phyloP scores from a whole-genome alignment of 2,329 filamentous ascomycete genomes.

The Parasarocladium wereldwijsianum region DNA sequence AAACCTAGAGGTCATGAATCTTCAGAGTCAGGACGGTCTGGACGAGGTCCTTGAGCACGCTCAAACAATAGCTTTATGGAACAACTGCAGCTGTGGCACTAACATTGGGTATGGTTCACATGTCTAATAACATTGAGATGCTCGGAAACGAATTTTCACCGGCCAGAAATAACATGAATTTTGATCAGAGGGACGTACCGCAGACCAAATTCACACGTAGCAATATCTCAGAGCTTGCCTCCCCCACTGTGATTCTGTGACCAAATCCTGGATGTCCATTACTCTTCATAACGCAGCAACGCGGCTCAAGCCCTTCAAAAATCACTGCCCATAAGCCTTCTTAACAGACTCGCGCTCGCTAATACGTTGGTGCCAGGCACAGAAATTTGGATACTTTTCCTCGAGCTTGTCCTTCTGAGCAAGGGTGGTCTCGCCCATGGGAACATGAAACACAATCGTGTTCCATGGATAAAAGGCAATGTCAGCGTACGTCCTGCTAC shows the following conservation, averaged over 20 bases:
- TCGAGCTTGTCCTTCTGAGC: conserved; percentile 13
- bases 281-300: background rate
- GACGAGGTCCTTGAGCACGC: too few species aligned
- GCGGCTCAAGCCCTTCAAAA: background rate
- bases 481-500: conserved; percentile 18
- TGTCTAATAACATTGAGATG: too few species aligned
- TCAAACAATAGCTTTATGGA: too few species aligned
- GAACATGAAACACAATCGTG: conserved; percentile 4
- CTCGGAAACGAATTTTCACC: background rate
- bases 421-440: conserved; percentile 7
- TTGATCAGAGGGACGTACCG: too few species aligned
- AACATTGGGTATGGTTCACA: too few species aligned
- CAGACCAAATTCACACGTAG: too few species aligned
- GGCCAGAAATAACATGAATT: too few species aligned
- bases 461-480: conserved; percentile 19
- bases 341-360: conserved; percentile 15
- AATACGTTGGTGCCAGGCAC: conserved; percentile 19
- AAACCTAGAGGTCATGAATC: too few species aligned
- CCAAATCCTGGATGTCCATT: too few species aligned
- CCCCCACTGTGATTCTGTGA: too few species aligned
- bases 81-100: too few species aligned
- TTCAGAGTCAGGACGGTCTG: background rate
- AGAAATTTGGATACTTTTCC: conserved; percentile 19
- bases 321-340: conserved; percentile 10
- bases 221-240: too few species aligned